Evolutionary conservation across 345 rosid species (phyloP).

Genomic region (Aethionema arabicum): DNA sequence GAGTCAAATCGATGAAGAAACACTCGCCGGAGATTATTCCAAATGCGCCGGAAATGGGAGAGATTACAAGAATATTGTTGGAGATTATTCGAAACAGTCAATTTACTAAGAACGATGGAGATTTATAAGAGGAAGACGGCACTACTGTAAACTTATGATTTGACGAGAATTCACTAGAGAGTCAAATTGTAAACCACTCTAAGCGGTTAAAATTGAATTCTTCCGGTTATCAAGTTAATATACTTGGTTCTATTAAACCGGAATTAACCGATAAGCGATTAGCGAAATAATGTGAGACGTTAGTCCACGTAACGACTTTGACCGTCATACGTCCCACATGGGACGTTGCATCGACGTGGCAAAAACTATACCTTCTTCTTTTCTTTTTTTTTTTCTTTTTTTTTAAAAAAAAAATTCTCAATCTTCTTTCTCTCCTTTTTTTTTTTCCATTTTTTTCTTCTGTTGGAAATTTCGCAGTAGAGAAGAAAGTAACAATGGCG

Average conservation of each 20-base stretch:
- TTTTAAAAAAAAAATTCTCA: too few relatives aligned
- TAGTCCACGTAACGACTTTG: conserved; percentile 38
- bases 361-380: conserved; percentile 23
- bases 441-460: background rate
- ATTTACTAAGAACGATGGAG: conserved; percentile 20
- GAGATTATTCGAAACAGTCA: conserved; percentile 18
- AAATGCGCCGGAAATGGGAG: background rate
- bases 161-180: conserved; percentile 22
- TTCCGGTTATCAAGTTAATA: background rate
- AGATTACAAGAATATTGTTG: conserved; percentile 16
- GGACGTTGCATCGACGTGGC: conserved; percentile 38
- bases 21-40: background rate
- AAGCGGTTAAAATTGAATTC: background rate
- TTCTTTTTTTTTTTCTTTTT: background rate
- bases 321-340: conserved; percentile 35
- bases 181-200: conserved; percentile 19
- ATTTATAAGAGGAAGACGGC: conserved; percentile 15
- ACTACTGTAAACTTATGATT: background rate
- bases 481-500: conserved; percentile 44
- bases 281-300: conserved; percentile 12
- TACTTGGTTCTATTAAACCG: background rate
- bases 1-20: conserved; percentile 7
- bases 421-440: conserved; percentile 9
- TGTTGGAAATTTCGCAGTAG: conserved; percentile 15
- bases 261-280: conserved; percentile 15